Evolutionary conservation across 78 protist species (phyloP).

Genomic region (Speleostelium caveatum): DNA sequence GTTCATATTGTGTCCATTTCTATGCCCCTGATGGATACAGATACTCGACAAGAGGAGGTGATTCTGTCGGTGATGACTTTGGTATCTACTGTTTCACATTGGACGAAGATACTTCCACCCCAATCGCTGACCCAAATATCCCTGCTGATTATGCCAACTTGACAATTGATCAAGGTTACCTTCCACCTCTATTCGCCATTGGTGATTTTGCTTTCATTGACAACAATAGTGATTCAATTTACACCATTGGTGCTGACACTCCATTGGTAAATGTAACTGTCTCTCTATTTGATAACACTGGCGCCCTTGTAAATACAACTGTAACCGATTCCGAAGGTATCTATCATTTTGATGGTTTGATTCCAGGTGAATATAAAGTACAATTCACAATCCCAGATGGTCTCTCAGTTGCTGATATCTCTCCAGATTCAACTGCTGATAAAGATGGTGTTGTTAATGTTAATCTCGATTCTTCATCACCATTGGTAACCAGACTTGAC

Average conservation of each 20-base stretch:
- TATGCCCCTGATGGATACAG: constrained; percentile 9
- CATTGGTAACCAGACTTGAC: not conserved
- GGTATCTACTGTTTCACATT: constrained; percentile 15
- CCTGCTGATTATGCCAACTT: not conserved
- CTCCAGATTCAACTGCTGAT: not conserved
- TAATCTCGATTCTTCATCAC: not conserved
- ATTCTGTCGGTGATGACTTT: constrained; percentile 3
- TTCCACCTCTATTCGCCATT: constrained; percentile 9
- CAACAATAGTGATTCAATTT: constrained; percentile 12
- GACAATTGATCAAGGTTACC: constrained; percentile 41
- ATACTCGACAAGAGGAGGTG: not conserved
- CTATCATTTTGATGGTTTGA: constrained; percentile 11
- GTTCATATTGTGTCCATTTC: constrained; percentile 29
- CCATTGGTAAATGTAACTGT: not conserved
- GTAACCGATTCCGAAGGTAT: not conserved
- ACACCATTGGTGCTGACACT: not conserved
- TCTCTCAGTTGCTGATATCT: not conserved
- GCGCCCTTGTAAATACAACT: not conserved
- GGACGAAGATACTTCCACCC: not conserved
- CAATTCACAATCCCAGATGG: not conserved
- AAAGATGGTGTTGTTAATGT: not conserved
- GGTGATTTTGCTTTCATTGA: constrained; percentile 53
- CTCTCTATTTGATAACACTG: not conserved
- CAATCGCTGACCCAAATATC: not conserved
- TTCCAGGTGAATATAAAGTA: constrained; percentile 20